Percentiles rank a stretch among this genome's conserved stretches.
phyloP scores from a whole-genome alignment of 345 rosid genomes.

The Citrus sinensis region DNA sequence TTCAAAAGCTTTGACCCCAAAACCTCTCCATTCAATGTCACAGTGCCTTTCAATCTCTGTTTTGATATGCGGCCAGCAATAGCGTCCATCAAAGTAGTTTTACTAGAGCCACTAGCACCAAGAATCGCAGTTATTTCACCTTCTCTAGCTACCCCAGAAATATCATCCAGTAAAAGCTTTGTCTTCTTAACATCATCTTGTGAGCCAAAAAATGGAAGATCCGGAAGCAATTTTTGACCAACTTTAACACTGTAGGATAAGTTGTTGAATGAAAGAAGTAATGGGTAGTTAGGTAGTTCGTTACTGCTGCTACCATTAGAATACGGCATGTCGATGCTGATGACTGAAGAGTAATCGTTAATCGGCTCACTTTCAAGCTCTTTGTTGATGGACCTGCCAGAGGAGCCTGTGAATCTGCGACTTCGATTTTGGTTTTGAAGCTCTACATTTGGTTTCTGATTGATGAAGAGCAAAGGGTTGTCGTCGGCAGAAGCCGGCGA shows the following conservation, averaged over 20 bases:
- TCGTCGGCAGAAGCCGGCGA: background rate
- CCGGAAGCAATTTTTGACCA: background rate
- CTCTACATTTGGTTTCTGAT: background rate
- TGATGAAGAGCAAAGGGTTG: background rate
- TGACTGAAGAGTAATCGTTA: background rate
- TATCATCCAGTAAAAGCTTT: conserved; percentile 28
- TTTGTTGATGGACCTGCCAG: background rate
- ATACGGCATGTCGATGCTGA: background rate
- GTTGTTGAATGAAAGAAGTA: conserved; percentile 9
- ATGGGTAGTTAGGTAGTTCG: background rate
- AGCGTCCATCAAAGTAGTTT: conserved; percentile 86
- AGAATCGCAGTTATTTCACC: conserved; percentile 91
- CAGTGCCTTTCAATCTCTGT: conserved; percentile 70
- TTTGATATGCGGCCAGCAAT: conserved; percentile 69
- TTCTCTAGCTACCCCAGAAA: conserved; percentile 58
- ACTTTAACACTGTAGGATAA: conserved; percentile 1
- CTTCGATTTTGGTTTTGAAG: background rate
- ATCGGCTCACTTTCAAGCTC: background rate
- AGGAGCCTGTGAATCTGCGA: background rate
- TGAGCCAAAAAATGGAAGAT: background rate
- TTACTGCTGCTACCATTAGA: background rate
- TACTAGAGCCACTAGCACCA: conserved; percentile 94
- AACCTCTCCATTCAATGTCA: conserved; percentile 69
- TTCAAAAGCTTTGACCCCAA: conserved; percentile 67
- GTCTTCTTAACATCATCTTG: background rate